Evolutionary conservation across 1,284 basidiomycete genomes (phyloP).

Genomic region (Ustilago vetiveriae): DNA sequence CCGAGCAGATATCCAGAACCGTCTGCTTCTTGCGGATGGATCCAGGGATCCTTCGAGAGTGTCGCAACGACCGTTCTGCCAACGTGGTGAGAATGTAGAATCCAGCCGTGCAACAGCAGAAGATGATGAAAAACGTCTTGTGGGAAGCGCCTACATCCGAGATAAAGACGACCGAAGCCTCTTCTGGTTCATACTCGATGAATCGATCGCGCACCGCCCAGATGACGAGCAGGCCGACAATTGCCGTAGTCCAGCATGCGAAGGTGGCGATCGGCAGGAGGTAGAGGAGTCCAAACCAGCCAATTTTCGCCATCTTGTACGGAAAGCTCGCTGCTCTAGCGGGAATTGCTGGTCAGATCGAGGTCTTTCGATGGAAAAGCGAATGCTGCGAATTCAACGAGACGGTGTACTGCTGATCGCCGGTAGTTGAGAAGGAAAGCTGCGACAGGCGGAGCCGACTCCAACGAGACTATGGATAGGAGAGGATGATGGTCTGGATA

Average conservation of each 20-base stretch:
- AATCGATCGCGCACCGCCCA: constrained; percentile 68
- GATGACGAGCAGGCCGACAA: constrained; percentile 65
- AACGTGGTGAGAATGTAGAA: constrained; percentile 68
- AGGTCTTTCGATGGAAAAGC: too few relatives aligned
- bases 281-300: constrained; percentile 43
- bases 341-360: too few relatives aligned
- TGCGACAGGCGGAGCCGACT: too few relatives aligned
- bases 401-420: background rate
- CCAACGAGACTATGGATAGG: too few relatives aligned
- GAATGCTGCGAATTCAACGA: too few relatives aligned
- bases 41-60: constrained; percentile 70
- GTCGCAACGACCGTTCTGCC: constrained; percentile 70
- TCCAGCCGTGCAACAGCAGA: constrained; percentile 44
- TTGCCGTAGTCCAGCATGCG: constrained; percentile 49
- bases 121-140: constrained; percentile 60
- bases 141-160: constrained; percentile 69
- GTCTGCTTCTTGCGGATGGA: constrained; percentile 68
- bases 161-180: constrained; percentile 69
- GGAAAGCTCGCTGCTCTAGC: background rate
- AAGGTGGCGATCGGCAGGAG: constrained; percentile 52
- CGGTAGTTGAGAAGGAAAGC: background rate
- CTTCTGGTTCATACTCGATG: constrained; percentile 65
- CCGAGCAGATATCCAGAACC: constrained; percentile 67
- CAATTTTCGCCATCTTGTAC: constrained; percentile 34
- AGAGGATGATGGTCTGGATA: too few relatives aligned